phyloP scores from a whole-genome alignment of 768 basidiomycete species.

The Mycena vulgaris region DNA sequence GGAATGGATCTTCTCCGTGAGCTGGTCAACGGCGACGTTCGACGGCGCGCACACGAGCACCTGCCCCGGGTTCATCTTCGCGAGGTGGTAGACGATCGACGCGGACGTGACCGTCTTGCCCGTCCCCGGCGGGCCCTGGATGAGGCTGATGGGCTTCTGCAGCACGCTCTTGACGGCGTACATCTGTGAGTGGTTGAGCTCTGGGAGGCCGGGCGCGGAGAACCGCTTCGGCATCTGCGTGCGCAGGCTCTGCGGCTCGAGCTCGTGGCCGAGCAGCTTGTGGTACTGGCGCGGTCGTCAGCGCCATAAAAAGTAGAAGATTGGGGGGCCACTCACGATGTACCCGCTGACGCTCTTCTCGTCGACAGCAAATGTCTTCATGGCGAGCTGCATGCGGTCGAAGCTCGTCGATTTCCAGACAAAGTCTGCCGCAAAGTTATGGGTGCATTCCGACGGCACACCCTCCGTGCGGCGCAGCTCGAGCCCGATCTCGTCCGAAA shows the following conservation, averaged over 20 bases:
- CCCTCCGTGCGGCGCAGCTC: conserved; percentile 93
- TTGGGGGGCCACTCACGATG: conserved; percentile 73
- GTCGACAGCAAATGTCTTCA: conserved; percentile 99
- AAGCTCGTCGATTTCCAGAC: conserved; percentile 99
- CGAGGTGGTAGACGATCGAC: conserved; percentile 97
- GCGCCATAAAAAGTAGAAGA: conserved; percentile 15
- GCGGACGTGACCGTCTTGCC: conserved; percentile 99
- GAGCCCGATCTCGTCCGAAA: conserved; percentile 97
- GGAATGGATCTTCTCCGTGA: conserved; percentile 98
- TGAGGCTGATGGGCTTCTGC: conserved; percentile 97
- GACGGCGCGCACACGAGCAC: conserved; percentile 99
- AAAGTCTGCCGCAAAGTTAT: conserved; percentile 98
- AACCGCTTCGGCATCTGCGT: conserved; percentile 98
- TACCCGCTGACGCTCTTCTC: conserved; percentile 99
- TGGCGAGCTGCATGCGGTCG: conserved; percentile 98
- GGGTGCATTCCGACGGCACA: conserved; percentile 93
- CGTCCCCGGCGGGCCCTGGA: conserved; percentile 98
- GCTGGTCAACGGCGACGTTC: conserved; percentile 98
- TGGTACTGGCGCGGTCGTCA: conserved; percentile 78
- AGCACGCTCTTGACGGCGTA: conserved; percentile 99
- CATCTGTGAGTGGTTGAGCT: conserved; percentile 99
- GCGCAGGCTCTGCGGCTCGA: conserved; percentile 92
- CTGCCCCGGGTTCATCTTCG: conserved; percentile 99
- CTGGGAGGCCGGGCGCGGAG: conserved; percentile 96
- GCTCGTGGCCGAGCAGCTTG: conserved; percentile 97